Base-by-base conservation (phyloP, 805 yeast species). In the Millerozyma miso region DNA sequence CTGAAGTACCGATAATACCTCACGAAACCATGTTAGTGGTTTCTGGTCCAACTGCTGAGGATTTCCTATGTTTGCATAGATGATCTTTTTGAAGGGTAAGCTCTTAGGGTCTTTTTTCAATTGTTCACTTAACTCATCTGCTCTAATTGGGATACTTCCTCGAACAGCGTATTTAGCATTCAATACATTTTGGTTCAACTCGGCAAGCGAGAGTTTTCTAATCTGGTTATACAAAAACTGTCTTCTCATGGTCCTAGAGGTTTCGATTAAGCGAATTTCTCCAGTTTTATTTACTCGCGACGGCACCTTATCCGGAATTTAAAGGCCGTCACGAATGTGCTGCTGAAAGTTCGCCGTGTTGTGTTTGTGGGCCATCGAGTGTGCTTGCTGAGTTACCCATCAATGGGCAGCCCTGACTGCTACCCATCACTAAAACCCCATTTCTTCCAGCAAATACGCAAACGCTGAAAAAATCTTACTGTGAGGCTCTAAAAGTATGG, bases 21-120 rank as follows among this genome's bases (percentile, higher is more conserved):
- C 95, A 55, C 99, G 78, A 65, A 88, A 90, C 71, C 93, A 93
- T n/a, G 96, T 87, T 54, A 93, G 73, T 1, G 99, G 99, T 56
- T 82, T 77, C 64, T 93, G 99, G 53, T 88, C 91, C 59, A 93
- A 74, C 62, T 91, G 98, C 65, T 93, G 99, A 2, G 99, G 99
- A 61, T 93, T 93, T 23, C 99, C 99, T 49, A 93, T 93, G 61
- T 93, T 93, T 49, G 97, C 93, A 56, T 80, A 83, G 59, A 95
- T 85, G 54, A 93, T 86, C 46, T 77, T 69, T 35, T 76, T 66
- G 59, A 89, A 93, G 0, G 96, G 95, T 50, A 88, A 68, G 19
- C 85, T 82, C 33, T 77, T 71, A 2, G 67, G 67, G 34, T 67
- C 60, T 8, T 62, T 59, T 17, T 53, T 47, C 33, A 93, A 71